phyloP scores from a whole-genome alignment of 2,329 filamentous ascomycete species.

The Penicillium sp. region DNA sequence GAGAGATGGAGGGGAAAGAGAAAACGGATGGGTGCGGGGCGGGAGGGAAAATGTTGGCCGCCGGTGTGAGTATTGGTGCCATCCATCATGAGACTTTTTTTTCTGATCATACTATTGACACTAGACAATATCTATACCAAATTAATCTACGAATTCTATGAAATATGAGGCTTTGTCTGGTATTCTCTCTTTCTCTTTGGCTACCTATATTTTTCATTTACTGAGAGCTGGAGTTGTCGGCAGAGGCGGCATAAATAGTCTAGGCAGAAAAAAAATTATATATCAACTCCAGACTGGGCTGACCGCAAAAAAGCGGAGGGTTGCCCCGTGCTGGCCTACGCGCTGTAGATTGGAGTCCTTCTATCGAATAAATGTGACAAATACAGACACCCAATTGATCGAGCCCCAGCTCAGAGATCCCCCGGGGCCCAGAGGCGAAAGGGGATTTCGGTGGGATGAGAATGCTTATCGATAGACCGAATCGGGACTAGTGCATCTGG shows the following conservation, averaged over 20 bases:
- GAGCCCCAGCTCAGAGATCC: conserved; percentile 4
- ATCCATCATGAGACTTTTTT: conserved; percentile 19
- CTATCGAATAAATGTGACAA: conserved; percentile 28
- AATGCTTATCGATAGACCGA: conserved; percentile 20
- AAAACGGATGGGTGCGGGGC: conserved; percentile 27
- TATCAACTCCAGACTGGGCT: conserved; percentile 4
- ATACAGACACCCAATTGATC: conserved; percentile 27
- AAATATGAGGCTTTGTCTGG: background rate
- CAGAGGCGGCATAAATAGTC: conserved; percentile 10
- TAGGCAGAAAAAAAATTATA: conserved; percentile 11
- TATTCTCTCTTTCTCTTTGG: background rate
- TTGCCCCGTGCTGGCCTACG: conserved; percentile 22
- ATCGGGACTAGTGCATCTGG: background rate
- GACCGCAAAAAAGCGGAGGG: conserved; percentile 15
- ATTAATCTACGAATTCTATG: background rate
- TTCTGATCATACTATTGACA: conserved; percentile 5
- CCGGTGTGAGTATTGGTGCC: conserved; percentile 25
- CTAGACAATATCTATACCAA: conserved; percentile 7
- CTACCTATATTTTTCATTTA: background rate
- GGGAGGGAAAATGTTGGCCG: conserved; percentile 41
- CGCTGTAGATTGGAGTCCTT: conserved; percentile 27
- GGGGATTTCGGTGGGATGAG: conserved; percentile 24
- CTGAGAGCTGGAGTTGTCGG: background rate
- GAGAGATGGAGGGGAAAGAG: conserved; percentile 19
- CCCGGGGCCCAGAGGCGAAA: conserved; percentile 11